Conservation (phyloP, 2,329 filamentous ascomycete species). For the Fusarium nematophilum region DNA sequence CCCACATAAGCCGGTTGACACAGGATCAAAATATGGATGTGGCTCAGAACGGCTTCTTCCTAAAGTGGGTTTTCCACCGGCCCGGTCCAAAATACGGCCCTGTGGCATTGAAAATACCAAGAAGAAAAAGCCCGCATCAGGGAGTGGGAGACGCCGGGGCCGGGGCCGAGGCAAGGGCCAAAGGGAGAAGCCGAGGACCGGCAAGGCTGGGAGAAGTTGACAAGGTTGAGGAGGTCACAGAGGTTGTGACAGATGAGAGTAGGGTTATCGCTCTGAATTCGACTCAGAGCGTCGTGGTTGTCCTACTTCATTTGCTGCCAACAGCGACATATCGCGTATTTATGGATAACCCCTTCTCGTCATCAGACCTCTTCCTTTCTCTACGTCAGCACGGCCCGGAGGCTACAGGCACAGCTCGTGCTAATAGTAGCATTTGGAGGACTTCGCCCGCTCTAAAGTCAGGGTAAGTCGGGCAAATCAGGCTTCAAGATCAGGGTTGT, state of each 20-base stretch:
- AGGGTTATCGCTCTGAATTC: neutral
- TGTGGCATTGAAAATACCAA: neutral
- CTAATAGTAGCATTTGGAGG: neutral
- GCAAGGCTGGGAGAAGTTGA: neutral
- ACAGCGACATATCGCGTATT: neutral
- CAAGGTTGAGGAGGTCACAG: neutral
- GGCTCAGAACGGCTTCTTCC: neutral
- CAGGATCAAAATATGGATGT: neutral
- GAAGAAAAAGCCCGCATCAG: neutral
- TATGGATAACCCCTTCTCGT: neutral
- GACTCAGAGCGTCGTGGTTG: neutral
- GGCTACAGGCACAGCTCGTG: neutral
- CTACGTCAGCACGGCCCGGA: neutral
- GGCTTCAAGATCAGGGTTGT: too few species aligned
- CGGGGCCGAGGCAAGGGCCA: too few species aligned
- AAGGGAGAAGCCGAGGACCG: neutral
- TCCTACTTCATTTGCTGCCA: neutral
- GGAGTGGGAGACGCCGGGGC: too few species aligned
- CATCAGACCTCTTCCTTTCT: neutral
- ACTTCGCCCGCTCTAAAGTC: too few species aligned
- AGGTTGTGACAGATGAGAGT: neutral
- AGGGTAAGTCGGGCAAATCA: too few species aligned
- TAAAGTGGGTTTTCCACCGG: neutral
- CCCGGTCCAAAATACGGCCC: neutral
- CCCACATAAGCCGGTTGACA: neutral